Percentiles rank a stretch among this genome's conserved stretches.
These are phyloP conservation scores for Pyrenochaeta sp. DNA, from an alignment of 2,329 filamentous ascomycete species.

Conservation along the genomic window DNA sequence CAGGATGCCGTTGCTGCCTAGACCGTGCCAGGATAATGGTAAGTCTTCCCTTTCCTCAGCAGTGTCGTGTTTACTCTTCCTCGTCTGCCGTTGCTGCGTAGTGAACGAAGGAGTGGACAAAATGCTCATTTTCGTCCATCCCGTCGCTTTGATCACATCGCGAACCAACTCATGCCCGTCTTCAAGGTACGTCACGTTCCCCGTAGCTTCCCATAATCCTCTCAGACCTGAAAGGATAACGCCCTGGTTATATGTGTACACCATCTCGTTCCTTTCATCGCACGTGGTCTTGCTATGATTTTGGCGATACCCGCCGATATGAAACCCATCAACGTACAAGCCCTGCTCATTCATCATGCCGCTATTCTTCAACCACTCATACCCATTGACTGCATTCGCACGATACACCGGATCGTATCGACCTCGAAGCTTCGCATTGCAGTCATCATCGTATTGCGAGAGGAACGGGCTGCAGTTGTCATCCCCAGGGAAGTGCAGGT, in stretches of 20 bases:
- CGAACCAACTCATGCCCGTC: conserved; percentile 83
- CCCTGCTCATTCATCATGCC: conserved; percentile 82
- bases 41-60: not conserved
- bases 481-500: conserved; percentile 86
- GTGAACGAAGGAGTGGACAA: conserved; percentile 4
- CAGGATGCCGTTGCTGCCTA: conserved; percentile 81
- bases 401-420: conserved; percentile 71
- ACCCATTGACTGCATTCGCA: conserved; percentile 76
- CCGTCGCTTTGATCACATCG: conserved; percentile 79
- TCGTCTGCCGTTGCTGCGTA: conserved; percentile 1
- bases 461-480: conserved; percentile 74
- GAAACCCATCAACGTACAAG: conserved; percentile 87
- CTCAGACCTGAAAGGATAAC: conserved; percentile 84
- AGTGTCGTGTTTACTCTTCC: conserved; percentile 9
- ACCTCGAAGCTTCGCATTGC: conserved; percentile 8
- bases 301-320: conserved; percentile 71
- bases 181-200: conserved; percentile 72
- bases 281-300: conserved; percentile 73
- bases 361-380: conserved; percentile 79
- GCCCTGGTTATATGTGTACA: conserved; percentile 96
- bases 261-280: conserved; percentile 83
- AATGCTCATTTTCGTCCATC: conserved; percentile 64
- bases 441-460: conserved; percentile 35
- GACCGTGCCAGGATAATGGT: conserved; percentile 68
- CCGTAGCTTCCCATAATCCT: conserved; percentile 81